Evolutionary conservation across 2,329 filamentous ascomycete species (phyloP).

Genomic region (Ilyonectria robusta): DNA sequence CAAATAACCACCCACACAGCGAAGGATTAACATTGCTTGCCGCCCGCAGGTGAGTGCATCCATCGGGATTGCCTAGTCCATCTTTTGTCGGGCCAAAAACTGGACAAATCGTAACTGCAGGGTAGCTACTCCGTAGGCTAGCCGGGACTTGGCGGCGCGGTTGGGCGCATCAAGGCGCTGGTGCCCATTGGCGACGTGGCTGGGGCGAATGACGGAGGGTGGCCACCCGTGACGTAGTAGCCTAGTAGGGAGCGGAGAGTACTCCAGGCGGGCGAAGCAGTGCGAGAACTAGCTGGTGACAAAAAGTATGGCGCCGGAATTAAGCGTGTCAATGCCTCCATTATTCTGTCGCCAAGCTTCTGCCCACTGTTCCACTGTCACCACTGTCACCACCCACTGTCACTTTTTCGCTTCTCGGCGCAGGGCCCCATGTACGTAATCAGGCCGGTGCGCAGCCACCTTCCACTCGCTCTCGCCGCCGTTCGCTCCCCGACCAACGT

Average conservation of each 20-base stretch:
- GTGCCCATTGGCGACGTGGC: slow-evolving; percentile 22
- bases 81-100: background rate
- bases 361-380: slow-evolving; percentile 3
- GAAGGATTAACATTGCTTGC: too few relatives aligned
- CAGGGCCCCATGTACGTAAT: slow-evolving; percentile 16
- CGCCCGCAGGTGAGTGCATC: too few relatives aligned
- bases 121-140: background rate
- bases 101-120: slow-evolving; percentile 1
- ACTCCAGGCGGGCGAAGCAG: slow-evolving; percentile 5
- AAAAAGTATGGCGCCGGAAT: slow-evolving; percentile 1
- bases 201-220: slow-evolving; percentile 21
- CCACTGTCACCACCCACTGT: slow-evolving; percentile 22
- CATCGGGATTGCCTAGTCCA: too few relatives aligned
- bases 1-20: too few relatives aligned
- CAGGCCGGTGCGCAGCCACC: background rate
- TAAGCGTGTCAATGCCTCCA: background rate
- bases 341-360: slow-evolving; percentile 13
- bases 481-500: slow-evolving; percentile 15
- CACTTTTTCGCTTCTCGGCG: background rate
- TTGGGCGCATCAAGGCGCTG: slow-evolving; percentile 19
- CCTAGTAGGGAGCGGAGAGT: background rate
- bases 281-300: slow-evolving; percentile 2
- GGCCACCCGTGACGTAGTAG: slow-evolving; percentile 25
- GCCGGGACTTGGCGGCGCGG: background rate
- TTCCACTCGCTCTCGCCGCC: slow-evolving; percentile 20